Evolutionary conservation across 352 stramenopile species (phyloP), one percentile per base, ranked within the genome.

Genomic region (Phytopythium vexans): DNA sequence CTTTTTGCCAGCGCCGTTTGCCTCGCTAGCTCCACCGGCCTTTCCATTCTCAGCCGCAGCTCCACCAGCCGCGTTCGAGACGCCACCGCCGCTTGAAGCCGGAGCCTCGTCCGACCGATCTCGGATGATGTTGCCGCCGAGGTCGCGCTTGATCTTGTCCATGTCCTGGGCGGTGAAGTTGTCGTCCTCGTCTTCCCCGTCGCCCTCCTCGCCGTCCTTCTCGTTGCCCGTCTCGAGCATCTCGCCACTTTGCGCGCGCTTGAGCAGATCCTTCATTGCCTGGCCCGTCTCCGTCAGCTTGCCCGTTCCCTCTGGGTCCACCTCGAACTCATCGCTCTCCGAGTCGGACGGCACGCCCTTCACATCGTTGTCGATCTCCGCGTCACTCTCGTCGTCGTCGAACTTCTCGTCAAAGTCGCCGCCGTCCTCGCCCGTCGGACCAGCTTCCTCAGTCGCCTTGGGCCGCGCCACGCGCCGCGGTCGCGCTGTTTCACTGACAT

Each of bases 391-490:
- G 40, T 94, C 84, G 40, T 94, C 84, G 60, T 91, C 81, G 52
- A 94, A 92, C 54, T 91, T 91, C 60, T 92, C 84, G 27, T 92
- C 82, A 70, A 94, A 92, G 66, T 94, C 84, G 31, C 82, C 84
- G 44, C 84, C 84, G 49, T 94, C 81, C 54, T 92, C 82, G 10
- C 82, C 84, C 44, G 79, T 90, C 3, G 84, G 70, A 45, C 80
- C 84, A 37, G 68, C 68, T 49, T 71, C 72, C 11, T 42, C 50
- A 0, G 52, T 55, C 47, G 74, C 73, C 64, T 92, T 92, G 8
- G 68, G 57, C 8, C 76, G 81, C 7, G 61, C 65, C 6, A 66
- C 70, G 41, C 74, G 76, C 27, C 78, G 79, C 39, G 77, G 74
- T n/a, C 52, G 50, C 43, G 72, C 65, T 34, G 36, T 72, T 58